A percentile compares a stretch with the other conserved stretches of the same genome.
Conservation (phyloP, 306 rosid species). For the Vicia sativa region DNA sequence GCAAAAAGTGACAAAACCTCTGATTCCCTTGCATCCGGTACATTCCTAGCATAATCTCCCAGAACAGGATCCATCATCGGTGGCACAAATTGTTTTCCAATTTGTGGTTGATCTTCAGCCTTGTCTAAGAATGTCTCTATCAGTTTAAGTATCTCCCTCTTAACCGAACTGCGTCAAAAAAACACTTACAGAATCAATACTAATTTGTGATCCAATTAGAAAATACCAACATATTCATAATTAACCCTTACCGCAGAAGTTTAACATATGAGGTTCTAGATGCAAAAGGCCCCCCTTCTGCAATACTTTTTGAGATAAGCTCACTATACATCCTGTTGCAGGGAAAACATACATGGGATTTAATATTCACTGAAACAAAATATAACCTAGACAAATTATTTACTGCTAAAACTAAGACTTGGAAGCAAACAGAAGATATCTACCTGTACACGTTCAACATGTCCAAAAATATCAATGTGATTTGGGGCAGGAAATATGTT, state of each 20-base stretch:
- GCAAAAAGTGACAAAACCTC: conserved; percentile 97
- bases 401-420: not conserved
- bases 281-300: conserved; percentile 87
- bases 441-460: conserved; percentile 99
- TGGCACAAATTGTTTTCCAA: conserved; percentile 94
- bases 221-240: conserved; percentile 12
- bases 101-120: conserved; percentile 94
- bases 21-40: conserved; percentile 94
- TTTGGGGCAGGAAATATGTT: conserved; percentile 87
- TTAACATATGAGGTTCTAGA: conserved; percentile 91
- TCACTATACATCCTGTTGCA: conserved; percentile 95
- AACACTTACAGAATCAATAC: conserved; percentile 15
- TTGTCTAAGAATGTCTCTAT: conserved; percentile 94
- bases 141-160: conserved; percentile 91
- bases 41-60: conserved; percentile 90
- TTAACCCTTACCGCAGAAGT: conserved; percentile 66
- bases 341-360: not conserved
- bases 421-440: conserved; percentile 47
- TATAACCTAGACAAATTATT: not conserved
- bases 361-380: conserved; percentile 3
- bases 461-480: conserved; percentile 87
- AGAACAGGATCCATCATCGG: conserved; percentile 97
- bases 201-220: not conserved
- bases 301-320: conserved; percentile 85
- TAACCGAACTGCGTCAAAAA: conserved; percentile 78